These are phyloP conservation scores for Corylus heterophylla DNA, from an alignment of 306 rosid genomes.

Conservation along the genomic window DNA sequence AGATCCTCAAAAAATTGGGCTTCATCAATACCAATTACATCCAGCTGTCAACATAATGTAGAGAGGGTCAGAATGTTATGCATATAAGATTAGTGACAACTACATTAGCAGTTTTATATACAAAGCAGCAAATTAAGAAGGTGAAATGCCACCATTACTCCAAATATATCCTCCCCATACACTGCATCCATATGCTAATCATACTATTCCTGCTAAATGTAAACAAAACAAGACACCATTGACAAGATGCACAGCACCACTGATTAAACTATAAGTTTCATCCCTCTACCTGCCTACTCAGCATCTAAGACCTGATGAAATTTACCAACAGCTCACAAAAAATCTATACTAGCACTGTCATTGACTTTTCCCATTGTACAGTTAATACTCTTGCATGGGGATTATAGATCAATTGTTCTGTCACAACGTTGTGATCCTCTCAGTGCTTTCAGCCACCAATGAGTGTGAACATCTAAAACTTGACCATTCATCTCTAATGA, in stretches of 20 bases:
- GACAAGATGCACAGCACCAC: not conserved
- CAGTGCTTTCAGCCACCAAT: not conserved
- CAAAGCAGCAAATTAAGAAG: not conserved
- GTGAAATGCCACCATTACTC: not conserved
- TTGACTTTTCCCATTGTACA: not conserved
- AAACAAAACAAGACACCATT: not conserved
- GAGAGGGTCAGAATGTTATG: not conserved
- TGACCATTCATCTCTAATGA: not conserved
- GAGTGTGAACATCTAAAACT: not conserved
- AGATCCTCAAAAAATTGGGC: conserved; percentile 91
- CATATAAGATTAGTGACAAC: not conserved
- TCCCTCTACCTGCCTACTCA: not conserved
- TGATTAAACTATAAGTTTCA: not conserved
- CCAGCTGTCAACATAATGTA: conserved; percentile 53
- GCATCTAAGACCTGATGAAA: not conserved
- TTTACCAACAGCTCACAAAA: not conserved
- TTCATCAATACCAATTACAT: conserved; percentile 90
- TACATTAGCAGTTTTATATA: not conserved
- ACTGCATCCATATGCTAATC: not conserved
- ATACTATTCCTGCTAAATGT: not conserved
- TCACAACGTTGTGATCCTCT: not conserved
- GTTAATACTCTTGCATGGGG: not conserved
- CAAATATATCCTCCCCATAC: not conserved
- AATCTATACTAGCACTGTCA: not conserved
- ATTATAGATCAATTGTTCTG: no score